A percentile compares a stretch with the other conserved stretches of the same genome.
phyloP scores from a whole-genome alignment of 768 basidiomycete species.

The Mycena rebaudengoi region DNA sequence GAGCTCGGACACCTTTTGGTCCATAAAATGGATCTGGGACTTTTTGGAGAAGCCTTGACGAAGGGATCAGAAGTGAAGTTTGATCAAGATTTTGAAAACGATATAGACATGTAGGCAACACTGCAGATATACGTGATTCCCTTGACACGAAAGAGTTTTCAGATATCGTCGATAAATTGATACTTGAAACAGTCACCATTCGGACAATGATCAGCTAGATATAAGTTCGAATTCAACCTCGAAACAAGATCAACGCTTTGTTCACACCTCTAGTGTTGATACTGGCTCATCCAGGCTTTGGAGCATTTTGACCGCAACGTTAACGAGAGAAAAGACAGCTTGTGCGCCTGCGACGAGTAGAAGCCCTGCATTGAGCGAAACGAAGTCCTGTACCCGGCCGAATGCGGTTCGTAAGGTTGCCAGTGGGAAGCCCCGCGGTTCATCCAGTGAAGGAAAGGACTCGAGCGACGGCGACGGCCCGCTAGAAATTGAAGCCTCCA shows the following conservation, averaged over 20 bases:
- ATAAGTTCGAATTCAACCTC: not conserved
- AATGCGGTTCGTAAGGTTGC: not conserved
- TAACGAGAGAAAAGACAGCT: slow-evolving; percentile 68
- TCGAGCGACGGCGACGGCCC: not conserved
- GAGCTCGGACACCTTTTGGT: slow-evolving; percentile 58
- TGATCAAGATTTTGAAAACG: slow-evolving; percentile 1
- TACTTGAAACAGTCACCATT: slow-evolving; percentile 53
- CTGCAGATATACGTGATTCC: slow-evolving; percentile 61
- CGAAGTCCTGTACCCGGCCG: slow-evolving; percentile 11
- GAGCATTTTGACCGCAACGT: slow-evolving; percentile 69
- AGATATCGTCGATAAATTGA: not conserved
- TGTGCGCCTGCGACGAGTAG: slow-evolving; percentile 65
- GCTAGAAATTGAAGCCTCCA: not conserved
- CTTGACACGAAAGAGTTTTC: slow-evolving; percentile 37
- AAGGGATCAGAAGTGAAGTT: not conserved
- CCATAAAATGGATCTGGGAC: slow-evolving; percentile 62
- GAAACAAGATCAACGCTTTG: not conserved
- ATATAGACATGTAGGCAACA: slow-evolving; percentile 55
- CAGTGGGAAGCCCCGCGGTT: not conserved
- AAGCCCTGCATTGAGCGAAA: slow-evolving; percentile 60
- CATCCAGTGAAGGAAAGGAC: not conserved
- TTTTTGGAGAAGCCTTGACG: slow-evolving; percentile 43
- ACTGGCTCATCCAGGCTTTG: slow-evolving; percentile 66
- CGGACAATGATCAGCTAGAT: slow-evolving; percentile 60
- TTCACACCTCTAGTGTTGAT: slow-evolving; percentile 61